These are phyloP conservation scores for Zymoseptoria tritici DNA, from an alignment of 2,329 filamentous ascomycete species.

Conservation along the genomic window DNA sequence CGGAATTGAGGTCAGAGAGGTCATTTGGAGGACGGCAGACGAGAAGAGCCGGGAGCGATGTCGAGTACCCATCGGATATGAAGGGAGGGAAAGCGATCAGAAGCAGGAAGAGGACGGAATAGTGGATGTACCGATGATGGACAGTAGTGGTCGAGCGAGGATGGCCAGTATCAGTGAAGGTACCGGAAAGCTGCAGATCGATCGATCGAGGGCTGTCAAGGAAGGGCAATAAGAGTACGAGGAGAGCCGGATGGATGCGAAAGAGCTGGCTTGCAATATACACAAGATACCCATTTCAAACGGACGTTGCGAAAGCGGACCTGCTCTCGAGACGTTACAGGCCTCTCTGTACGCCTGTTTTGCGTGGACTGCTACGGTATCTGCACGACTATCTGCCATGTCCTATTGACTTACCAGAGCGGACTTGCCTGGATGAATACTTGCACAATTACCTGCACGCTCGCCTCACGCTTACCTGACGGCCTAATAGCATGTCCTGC, in stretches of 20 bases:
- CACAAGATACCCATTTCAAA: too few species aligned
- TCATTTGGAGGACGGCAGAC: constrained; percentile 70
- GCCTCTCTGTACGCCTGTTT: too few species aligned
- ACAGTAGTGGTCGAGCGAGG: constrained; percentile 18
- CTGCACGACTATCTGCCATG: too few species aligned
- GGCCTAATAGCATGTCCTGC: too few species aligned
- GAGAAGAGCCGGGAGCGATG: constrained; percentile 51
- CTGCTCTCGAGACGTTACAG: too few species aligned
- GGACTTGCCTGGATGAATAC: too few species aligned
- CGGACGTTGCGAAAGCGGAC: too few species aligned
- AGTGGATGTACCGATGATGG: constrained; percentile 23
- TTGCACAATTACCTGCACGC: too few species aligned
- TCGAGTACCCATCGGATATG: constrained; percentile 58
- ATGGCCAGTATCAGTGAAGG: constrained; percentile 26
- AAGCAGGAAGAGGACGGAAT: constrained; percentile 14
- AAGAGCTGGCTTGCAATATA: not conserved
- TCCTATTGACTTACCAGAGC: too few species aligned
- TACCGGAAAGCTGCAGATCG: constrained; percentile 3
- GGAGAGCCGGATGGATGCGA: not conserved
- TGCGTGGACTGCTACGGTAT: too few species aligned
- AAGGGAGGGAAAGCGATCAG: constrained; percentile 26
- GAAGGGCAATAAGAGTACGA: constrained; percentile 7
- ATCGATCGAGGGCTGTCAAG: constrained; percentile 5
- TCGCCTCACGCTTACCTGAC: too few species aligned
- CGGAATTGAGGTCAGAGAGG: constrained; percentile 69